Conservation (phyloP, 148 eudicot genomes). For the Vaccinium darrowii region DNA sequence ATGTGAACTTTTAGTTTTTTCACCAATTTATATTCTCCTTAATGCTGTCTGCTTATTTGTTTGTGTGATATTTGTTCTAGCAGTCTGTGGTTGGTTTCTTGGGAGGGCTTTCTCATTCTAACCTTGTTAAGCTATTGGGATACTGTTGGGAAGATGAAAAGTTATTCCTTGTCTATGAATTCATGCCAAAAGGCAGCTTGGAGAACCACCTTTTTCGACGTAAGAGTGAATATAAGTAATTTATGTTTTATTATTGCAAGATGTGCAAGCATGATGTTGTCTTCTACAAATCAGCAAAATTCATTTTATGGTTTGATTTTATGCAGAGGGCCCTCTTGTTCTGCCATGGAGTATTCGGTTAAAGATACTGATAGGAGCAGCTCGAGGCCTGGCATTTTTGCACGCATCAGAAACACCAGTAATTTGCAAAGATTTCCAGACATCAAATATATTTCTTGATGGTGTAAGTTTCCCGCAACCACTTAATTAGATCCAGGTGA, state of each 20-base stretch:
- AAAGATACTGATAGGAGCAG: constrained; percentile 79
- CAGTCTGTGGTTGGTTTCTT: constrained; percentile 81
- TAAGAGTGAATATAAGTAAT: constrained; percentile 31
- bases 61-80: constrained; percentile 12
- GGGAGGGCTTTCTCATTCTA: constrained; percentile 66
- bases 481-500: background rate
- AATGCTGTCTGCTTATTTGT: background rate
- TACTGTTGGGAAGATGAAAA: too few species aligned
- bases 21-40: background rate
- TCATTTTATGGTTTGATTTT: background rate
- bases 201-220: constrained; percentile 89
- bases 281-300: too few species aligned
- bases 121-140: too few species aligned
- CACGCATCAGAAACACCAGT: constrained; percentile 66
- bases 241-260: background rate
- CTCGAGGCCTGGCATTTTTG: constrained; percentile 72
- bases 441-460: constrained; percentile 81
- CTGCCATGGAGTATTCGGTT: constrained; percentile 84
- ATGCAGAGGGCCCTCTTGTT: constrained; percentile 63
- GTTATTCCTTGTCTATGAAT: too few species aligned
- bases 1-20: too few species aligned
- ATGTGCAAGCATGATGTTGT: too few species aligned
- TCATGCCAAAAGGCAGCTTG: constrained; percentile 27
- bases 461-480: constrained; percentile 45
- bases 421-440: constrained; percentile 74